Conservation (phyloP, 1,139 yeast species). For the Geotrichum australiense region DNA sequence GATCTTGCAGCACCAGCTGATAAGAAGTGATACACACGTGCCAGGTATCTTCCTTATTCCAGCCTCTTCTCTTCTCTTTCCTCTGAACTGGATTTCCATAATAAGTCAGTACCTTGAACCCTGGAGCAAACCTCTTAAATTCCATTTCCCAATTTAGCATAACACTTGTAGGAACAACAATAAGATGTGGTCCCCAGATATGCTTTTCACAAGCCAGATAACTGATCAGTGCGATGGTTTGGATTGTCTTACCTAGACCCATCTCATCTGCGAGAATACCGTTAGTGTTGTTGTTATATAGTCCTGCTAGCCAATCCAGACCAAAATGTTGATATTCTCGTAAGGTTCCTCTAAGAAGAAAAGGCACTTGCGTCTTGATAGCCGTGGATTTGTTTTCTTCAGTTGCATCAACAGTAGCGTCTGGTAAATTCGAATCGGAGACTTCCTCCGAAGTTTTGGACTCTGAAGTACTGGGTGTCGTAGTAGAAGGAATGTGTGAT, state of each 20-base stretch:
- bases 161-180: conserved; percentile 97
- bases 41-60: conserved; percentile 95
- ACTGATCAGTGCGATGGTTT: conserved; percentile 79
- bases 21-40: conserved; percentile 97
- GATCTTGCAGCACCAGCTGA: conserved; percentile 94
- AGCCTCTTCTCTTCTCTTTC: conserved; percentile 90
- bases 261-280: conserved; percentile 98
- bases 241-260: conserved; percentile 98
- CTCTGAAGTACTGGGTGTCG: background rate
- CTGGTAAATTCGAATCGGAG: conserved; percentile 6
- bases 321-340: conserved; percentile 96
- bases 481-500: too few species aligned
- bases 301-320: conserved; percentile 91
- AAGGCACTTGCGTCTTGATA: conserved; percentile 29
- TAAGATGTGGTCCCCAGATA: conserved; percentile 96
- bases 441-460: conserved; percentile 19
- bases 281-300: conserved; percentile 86
- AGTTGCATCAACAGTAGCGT: conserved; percentile 12
- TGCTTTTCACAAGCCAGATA: conserved; percentile 91
- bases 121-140: conserved; percentile 96
- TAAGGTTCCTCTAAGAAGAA: conserved; percentile 66
- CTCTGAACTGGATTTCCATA: conserved; percentile 98
- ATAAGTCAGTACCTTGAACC: conserved; percentile 89
- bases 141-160: conserved; percentile 99
- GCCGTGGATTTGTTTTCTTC: conserved; percentile 13